A percentile compares a stretch with the other conserved stretches of the same genome.
Conservation (phyloP, 345 rosid species). For the Pistacia vera region DNA sequence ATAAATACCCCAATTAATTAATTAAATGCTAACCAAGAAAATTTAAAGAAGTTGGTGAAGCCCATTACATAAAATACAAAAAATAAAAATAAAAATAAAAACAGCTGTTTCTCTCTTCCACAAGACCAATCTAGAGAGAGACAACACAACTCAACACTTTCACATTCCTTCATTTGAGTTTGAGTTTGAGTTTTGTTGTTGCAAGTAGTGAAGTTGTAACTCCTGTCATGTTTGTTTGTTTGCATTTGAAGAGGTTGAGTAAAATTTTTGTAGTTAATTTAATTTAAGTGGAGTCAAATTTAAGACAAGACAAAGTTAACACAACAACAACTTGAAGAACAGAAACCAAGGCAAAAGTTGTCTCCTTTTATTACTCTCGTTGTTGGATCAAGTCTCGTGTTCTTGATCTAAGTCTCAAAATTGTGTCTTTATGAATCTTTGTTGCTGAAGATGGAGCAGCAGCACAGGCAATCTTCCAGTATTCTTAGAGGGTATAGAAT, state of each 20-base stretch:
- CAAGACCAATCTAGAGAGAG: conserved; percentile 6
- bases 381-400: conserved; percentile 11
- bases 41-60: conserved; percentile 23
- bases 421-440: conserved; percentile 29
- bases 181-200: background rate
- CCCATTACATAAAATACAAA: conserved; percentile 5
- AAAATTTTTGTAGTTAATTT: no score
- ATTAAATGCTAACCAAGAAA: conserved; percentile 3
- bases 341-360: background rate
- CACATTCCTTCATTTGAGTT: background rate
- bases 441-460: conserved; percentile 59
- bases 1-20: background rate
- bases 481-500: conserved; percentile 59
- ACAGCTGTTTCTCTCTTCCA: conserved; percentile 17
- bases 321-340: background rate
- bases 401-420: background rate
- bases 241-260: conserved; percentile 23
- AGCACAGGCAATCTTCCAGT: conserved; percentile 52
- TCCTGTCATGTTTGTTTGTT: conserved; percentile 16
- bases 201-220: background rate
- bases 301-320: no score
- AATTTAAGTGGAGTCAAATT: no score
- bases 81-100: no score
- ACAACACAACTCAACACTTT: background rate
- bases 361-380: background rate